Base-by-base conservation (phyloP, 2,329 filamentous ascomycete genomes). In the Diplocarpon rosae region DNA sequence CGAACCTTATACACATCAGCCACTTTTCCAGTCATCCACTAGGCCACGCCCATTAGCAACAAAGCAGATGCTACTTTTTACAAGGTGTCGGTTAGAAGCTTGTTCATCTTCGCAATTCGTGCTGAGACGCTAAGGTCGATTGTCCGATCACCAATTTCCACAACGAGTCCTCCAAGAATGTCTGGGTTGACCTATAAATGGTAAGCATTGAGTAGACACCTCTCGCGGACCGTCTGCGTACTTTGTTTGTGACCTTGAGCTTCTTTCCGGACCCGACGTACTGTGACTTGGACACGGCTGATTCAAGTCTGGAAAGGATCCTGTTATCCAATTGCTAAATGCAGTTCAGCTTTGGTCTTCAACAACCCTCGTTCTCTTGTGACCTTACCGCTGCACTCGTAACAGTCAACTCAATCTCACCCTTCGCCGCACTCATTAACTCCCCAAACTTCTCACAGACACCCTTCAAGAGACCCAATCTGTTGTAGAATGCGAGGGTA, bases 41-140 rank as follows among this genome's bases (percentile, higher is more conserved):
- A 9, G 3, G n/a, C 37, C 44, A 46, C 29, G 42, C 64, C 67
- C 33, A 36, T 20, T 38, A 49, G 47, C 55, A 57, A 57, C 62
- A 60, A 46, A 52, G 30, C 30, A 14, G 11, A 32, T 49, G 27
- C 13, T 40, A 37, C 51, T 46, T 69, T 88, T 85, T 95, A 98
- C 85, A 98, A 75, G 69, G 83, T 77, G 71, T 98, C 92, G 59
- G 78, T 89, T 65, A 98, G 84, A 66, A 95, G 82, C 83, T 96
- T 98, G 86, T 98, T 98, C 79, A 98, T 86, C 80, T 88, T 94
- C 67, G 85, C 78, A 69, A 98, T 83, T 78, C 90, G 93, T 66
- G 85, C 75, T 39, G 90, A 90, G 63, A 98, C 89, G 69, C 84
- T 92, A 59, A 95, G 83, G 71, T 98, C 92, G 65, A 98, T 95